These are phyloP conservation scores for Aspergillus coremiiformis DNA, from an alignment of 495 filamentous ascomycete species.

Conservation along the genomic window DNA sequence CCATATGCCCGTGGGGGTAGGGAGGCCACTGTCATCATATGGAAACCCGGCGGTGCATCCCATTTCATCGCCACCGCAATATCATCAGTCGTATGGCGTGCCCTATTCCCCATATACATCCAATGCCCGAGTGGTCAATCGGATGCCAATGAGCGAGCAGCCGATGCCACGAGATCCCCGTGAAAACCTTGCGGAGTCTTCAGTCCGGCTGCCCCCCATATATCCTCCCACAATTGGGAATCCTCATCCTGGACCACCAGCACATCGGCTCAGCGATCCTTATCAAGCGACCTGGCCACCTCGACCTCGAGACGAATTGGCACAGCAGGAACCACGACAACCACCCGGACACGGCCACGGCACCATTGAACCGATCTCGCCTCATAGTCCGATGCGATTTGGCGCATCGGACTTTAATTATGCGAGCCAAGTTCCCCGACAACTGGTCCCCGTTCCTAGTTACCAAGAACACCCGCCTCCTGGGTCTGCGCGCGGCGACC, in stretches of 20 bases:
- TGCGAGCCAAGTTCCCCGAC: conserved; percentile 22
- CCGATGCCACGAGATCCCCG: conserved; percentile 23
- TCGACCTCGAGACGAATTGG: conserved; percentile 20
- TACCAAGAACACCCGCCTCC: conserved; percentile 16
- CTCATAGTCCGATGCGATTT: conserved; percentile 19
- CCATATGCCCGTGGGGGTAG: conserved; percentile 23
- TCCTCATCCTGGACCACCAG: conserved; percentile 20
- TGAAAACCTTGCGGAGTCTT: conserved; percentile 30
- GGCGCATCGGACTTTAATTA: conserved; percentile 15
- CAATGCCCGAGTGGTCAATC: conserved; percentile 17
- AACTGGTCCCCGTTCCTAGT: conserved; percentile 17
- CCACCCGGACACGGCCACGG: conserved; percentile 18
- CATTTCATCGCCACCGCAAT: conserved; percentile 33
- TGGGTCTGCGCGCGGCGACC: conserved; percentile 10
- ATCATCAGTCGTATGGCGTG: conserved; percentile 21
- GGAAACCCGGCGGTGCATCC: conserved; percentile 23
- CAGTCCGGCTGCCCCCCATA: conserved; percentile 40
- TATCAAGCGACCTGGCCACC: conserved; percentile 28
- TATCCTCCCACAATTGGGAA: conserved; percentile 26
- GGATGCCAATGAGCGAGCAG: conserved; percentile 23
- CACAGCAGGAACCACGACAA: conserved; percentile 10
- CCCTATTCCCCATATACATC: conserved; percentile 28
- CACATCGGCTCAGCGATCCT: conserved; percentile 35
- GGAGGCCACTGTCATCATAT: conserved; percentile 26
- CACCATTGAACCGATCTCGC: conserved; percentile 25